Evolutionary conservation across 148 eudicot species (phyloP), one percentile per base, ranked within the genome.

Genomic region (Silene uniflora): DNA sequence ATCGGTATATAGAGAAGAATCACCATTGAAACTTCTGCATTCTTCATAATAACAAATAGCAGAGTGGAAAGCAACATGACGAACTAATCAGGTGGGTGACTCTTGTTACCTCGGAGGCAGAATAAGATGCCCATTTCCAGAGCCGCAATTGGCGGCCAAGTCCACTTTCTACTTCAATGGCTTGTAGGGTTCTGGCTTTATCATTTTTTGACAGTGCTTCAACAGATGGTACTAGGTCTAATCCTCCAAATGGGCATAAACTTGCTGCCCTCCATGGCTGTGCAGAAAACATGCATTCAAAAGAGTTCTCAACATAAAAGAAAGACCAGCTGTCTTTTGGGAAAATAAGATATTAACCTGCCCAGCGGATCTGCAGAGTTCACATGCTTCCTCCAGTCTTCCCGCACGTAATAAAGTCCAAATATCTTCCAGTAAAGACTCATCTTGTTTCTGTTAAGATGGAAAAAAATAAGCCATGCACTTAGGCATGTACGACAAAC

Each of bases 211-310:
- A 72, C 52, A 95, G 76, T 73, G 91, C 89, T 81, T 90, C 92
- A 74, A 88, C 71, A 32, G 98, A 89, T 39, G 97, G 98, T 78
- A 86, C 85, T 60, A 83, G 81, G 75, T 87, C 89, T 69, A 84
- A 63, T 19, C 91, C 97, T 75, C 96, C 98, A 84, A 95, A 90
- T 7, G 96, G 94, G 54, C 83, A 82, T 69, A 95, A 76, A 77
- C 91, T 86, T 75, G 96, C 92, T 62, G 97, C 93, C 78, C 98
- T 89, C 98, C 98, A 95, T 76, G 93, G 90, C 98, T 95, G 79
- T 81, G 75, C 69, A 84, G 67, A 63, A 80, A 54, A 82, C 49
- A 72, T 32, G 29, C 65, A 60, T 75, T 73, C 27, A 82, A 29
- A 73, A 71, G 21, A 13, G 11, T 81, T 73, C 56, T 16, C 18